Conservation (phyloP, 768 basidiomycete genomes). For the Collybia mongolica region DNA sequence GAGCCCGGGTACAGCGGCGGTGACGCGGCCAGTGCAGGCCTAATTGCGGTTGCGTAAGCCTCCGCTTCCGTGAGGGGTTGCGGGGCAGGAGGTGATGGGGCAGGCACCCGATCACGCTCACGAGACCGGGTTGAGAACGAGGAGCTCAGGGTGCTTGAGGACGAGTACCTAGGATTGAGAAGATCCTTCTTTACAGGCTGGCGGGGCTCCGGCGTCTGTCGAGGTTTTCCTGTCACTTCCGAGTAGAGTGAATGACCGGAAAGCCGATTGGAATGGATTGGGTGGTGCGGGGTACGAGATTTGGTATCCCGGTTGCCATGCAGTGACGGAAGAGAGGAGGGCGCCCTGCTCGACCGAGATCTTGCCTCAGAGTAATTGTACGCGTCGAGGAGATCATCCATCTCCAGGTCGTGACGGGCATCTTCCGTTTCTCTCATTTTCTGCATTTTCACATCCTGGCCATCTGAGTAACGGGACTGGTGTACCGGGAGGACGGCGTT, state of each 20-base stretch:
- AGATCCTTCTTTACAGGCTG: slow-evolving; percentile 57
- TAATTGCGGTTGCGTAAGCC: slow-evolving; percentile 51
- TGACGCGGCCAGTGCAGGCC: slow-evolving; percentile 27
- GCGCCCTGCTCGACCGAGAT: slow-evolving; percentile 34
- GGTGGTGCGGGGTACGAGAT: slow-evolving; percentile 13
- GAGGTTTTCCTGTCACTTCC: slow-evolving; percentile 63
- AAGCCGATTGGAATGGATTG: slow-evolving; percentile 21
- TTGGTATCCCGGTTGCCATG: slow-evolving; percentile 19
- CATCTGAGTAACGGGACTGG: slow-evolving; percentile 17
- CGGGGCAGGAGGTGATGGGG: slow-evolving; percentile 12
- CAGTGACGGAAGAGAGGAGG: slow-evolving; percentile 42
- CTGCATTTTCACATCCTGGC: slow-evolving; percentile 50
- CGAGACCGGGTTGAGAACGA: slow-evolving; percentile 23
- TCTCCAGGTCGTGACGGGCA: slow-evolving; percentile 42
- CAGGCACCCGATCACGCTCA: slow-evolving; percentile 10
- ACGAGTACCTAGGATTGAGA: slow-evolving; percentile 47
- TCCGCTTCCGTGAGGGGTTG: slow-evolving; percentile 54
- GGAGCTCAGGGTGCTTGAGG: slow-evolving; percentile 38
- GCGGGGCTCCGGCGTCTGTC: slow-evolving; percentile 67
- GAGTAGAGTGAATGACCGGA: slow-evolving; percentile 65
- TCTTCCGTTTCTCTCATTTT: slow-evolving; percentile 51
- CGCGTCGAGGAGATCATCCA: slow-evolving; percentile 54
- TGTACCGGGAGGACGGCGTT: slow-evolving; percentile 17
- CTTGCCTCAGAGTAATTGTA: slow-evolving; percentile 44
- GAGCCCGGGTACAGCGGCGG: slow-evolving; percentile 29